Conservation (phyloP, 371 early-diverging fungal genomes). For the Actinomucor elegans region DNA sequence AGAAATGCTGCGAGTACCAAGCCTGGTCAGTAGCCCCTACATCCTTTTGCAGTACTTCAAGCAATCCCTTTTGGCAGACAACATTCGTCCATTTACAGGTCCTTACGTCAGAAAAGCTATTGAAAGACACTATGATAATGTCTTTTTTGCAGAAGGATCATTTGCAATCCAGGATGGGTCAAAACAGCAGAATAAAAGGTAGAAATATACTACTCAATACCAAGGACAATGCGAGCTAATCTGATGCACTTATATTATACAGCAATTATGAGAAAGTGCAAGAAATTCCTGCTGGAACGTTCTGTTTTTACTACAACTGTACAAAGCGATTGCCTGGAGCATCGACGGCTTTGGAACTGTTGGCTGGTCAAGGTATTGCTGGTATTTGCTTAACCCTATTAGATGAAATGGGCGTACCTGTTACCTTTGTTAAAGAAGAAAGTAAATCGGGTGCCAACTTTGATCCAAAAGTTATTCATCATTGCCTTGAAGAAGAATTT, state of each 20-base stretch:
- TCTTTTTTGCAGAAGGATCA: slow-evolving; percentile 8
- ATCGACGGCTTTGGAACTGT: slow-evolving; percentile 34
- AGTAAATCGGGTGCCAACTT: slow-evolving; percentile 15
- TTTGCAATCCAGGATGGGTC: slow-evolving; percentile 6
- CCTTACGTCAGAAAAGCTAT: slow-evolving; percentile 58
- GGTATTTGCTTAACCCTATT: slow-evolving; percentile 67
- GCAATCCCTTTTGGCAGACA: slow-evolving; percentile 61
- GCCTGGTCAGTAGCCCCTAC: slow-evolving; percentile 55
- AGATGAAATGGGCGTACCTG: slow-evolving; percentile 41
- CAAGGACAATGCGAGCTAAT: too few species aligned
- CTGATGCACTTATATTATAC: not conserved
- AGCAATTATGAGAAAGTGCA: slow-evolving; percentile 5
- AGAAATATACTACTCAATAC: too few species aligned
- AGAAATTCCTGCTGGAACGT: slow-evolving; percentile 20
- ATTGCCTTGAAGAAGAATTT: slow-evolving; percentile 37
- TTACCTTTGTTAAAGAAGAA: slow-evolving; percentile 23
- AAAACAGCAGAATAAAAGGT: slow-evolving; percentile 2
- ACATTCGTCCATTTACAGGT: slow-evolving; percentile 51
- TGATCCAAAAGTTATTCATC: slow-evolving; percentile 26
- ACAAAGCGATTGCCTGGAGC: slow-evolving; percentile 40
- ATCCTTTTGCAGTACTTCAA: slow-evolving; percentile 64
- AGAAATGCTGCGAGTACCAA: slow-evolving; percentile 55
- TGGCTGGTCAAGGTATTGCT: slow-evolving; percentile 72
- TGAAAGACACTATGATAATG: slow-evolving; percentile 30
- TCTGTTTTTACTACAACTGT: slow-evolving; percentile 50